Evolutionary conservation across 1,139 yeast species (phyloP).

Genomic region (Saccharomycopsis hybrid): DNA sequence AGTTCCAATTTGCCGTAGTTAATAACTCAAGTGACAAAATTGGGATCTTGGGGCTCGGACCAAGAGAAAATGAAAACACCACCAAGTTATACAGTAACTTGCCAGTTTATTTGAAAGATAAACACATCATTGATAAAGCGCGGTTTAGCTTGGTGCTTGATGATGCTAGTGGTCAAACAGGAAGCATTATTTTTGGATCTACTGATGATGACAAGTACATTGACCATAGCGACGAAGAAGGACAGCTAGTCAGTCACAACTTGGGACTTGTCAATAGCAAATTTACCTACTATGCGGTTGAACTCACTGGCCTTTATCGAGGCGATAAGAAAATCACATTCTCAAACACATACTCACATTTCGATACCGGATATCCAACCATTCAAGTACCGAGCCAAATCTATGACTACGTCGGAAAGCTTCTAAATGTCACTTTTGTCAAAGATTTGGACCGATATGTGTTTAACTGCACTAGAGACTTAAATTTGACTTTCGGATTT

Average conservation of each 20-base stretch:
- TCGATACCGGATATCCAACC: slow-evolving; percentile 10
- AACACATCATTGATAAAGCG: slow-evolving; percentile 4
- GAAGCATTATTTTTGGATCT: slow-evolving; percentile 10
- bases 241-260: slow-evolving; percentile 4
- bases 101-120: slow-evolving; percentile 4
- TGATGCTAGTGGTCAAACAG: slow-evolving; percentile 1
- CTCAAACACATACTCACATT: slow-evolving; percentile 5
- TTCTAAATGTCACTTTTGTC: slow-evolving; percentile 7
- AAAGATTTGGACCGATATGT: slow-evolving; percentile 3
- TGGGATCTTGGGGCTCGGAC: slow-evolving; percentile 14
- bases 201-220: slow-evolving; percentile 4
- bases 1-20: slow-evolving; percentile 14
- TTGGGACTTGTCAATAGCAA: slow-evolving; percentile 5
- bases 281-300: slow-evolving; percentile 7
- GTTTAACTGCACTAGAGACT: slow-evolving; percentile 1
- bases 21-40: slow-evolving; percentile 6
- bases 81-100: slow-evolving; percentile 7
- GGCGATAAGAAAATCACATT: slow-evolving; percentile 3
- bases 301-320: slow-evolving; percentile 5
- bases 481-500: slow-evolving; percentile 3
- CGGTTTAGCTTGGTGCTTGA: slow-evolving; percentile 7
- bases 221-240: neutral
- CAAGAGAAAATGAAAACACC: slow-evolving; percentile 8
- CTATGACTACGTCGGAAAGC: slow-evolving; percentile 6
- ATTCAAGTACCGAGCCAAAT: slow-evolving; percentile 11